These are phyloP conservation scores for Ceriops decandra DNA, from an alignment of 345 rosid genomes.

Conservation along the genomic window DNA sequence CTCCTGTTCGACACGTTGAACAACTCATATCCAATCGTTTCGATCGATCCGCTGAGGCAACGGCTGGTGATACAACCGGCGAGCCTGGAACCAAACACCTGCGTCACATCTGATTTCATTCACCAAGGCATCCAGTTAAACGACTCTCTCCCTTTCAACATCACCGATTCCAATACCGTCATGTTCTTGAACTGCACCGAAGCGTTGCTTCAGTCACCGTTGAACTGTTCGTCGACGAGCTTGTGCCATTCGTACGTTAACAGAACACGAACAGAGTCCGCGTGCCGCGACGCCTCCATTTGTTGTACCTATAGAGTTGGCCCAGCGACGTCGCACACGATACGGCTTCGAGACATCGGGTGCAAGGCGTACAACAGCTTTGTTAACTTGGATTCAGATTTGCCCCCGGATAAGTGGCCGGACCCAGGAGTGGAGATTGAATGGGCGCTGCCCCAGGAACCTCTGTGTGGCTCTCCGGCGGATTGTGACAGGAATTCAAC, in stretches of 20 bases:
- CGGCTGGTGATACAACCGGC: conserved; percentile 40
- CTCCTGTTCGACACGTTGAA: conserved; percentile 40
- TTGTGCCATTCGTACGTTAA: conserved; percentile 41
- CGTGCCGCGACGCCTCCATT: conserved; percentile 25
- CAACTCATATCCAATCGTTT: conserved; percentile 37
- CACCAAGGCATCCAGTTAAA: conserved; percentile 31
- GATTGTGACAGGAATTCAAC: conserved; percentile 42
- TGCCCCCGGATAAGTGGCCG: conserved; percentile 38
- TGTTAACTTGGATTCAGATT: conserved; percentile 31
- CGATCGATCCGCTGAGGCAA: conserved; percentile 28
- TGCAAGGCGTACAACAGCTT: conserved; percentile 49
- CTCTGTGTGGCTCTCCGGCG: conserved; percentile 31
- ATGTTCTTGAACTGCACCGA: conserved; percentile 42
- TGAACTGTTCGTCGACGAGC: conserved; percentile 37
- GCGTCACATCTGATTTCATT: conserved; percentile 33
- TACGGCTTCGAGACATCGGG: conserved; percentile 30
- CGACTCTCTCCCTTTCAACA: conserved; percentile 41
- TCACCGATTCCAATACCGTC: conserved; percentile 43
- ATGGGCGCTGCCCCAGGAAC: conserved; percentile 41
- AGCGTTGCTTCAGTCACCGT: conserved; percentile 26
- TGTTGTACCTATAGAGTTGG: conserved; percentile 42
- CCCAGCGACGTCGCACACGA: conserved; percentile 33
- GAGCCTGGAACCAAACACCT: conserved; percentile 23
- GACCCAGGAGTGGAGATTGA: conserved; percentile 42
- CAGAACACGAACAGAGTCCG: neutral